A percentile compares a stretch with the other conserved stretches of the same genome.
Conservation (phyloP, 1,284 basidiomycete genomes). For the Microbotryomycetes sp. region DNA sequence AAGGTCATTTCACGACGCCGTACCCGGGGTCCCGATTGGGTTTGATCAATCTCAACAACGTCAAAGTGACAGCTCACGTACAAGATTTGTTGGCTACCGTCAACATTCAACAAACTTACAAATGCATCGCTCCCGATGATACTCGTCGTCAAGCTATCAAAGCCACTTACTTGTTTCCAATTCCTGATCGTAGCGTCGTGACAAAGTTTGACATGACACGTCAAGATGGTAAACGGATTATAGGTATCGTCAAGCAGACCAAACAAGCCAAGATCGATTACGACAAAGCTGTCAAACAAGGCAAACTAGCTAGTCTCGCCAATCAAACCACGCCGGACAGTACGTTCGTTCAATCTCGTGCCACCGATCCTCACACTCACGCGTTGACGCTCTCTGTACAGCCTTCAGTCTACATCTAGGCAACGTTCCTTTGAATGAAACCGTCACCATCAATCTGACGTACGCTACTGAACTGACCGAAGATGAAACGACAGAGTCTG, state of each 20-base stretch:
- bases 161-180: slow-evolving; percentile 53
- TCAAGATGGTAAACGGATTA: slow-evolving; percentile 45
- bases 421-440: slow-evolving; percentile 12
- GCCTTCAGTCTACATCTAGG: slow-evolving; percentile 17
- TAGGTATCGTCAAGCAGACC: slow-evolving; percentile 52
- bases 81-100: slow-evolving; percentile 36
- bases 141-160: slow-evolving; percentile 44
- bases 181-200: slow-evolving; percentile 53
- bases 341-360: neutral
- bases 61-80: neutral
- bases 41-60: no score
- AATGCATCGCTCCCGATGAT: slow-evolving; percentile 43
- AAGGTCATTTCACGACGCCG: no score
- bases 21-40: no score
- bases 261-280: slow-evolving; percentile 48
- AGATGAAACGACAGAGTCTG: slow-evolving; percentile 19
- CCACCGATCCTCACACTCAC: neutral
- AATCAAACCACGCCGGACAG: slow-evolving; percentile 26
- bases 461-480: slow-evolving; percentile 24
- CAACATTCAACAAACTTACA: slow-evolving; percentile 50
- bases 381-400: neutral
- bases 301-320: slow-evolving; percentile 47
- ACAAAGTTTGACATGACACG: slow-evolving; percentile 50
- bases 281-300: slow-evolving; percentile 46
- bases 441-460: slow-evolving; percentile 12